Conservation (phyloP, 495 filamentous ascomycete genomes). For the Lasiosphaeriaceae sp. region DNA sequence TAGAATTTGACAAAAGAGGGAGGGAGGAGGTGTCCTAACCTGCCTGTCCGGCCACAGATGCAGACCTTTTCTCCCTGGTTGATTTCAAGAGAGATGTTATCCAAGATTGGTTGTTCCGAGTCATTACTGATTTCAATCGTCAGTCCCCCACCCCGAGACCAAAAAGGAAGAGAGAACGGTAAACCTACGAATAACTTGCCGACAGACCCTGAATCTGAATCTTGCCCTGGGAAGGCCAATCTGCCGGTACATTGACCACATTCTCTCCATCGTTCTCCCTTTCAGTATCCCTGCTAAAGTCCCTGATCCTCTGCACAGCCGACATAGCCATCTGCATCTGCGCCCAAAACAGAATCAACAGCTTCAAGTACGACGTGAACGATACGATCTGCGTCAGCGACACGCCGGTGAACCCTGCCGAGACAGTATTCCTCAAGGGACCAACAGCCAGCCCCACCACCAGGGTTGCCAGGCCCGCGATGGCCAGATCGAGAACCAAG, state of each 20-base stretch:
- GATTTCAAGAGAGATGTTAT: slow-evolving; percentile 1
- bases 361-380: slow-evolving; percentile 10
- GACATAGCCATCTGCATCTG: slow-evolving; percentile 46
- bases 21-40: neutral
- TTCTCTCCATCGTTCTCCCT: neutral
- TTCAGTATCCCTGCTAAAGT: slow-evolving; percentile 27
- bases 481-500: slow-evolving; percentile 42
- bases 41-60: slow-evolving; percentile 9
- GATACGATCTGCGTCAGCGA: slow-evolving; percentile 9
- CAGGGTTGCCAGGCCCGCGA: slow-evolving; percentile 33
- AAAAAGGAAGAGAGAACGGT: neutral
- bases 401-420: slow-evolving; percentile 7
- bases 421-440: neutral
- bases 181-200: slow-evolving; percentile 5
- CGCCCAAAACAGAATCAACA: slow-evolving; percentile 30
- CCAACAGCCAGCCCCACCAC: slow-evolving; percentile 36
- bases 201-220: slow-evolving; percentile 2
- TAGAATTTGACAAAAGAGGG: neutral
- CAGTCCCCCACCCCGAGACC: too few species aligned
- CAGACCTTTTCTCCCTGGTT: slow-evolving; percentile 3
- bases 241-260: neutral
- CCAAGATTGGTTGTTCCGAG: neutral
- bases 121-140: too few species aligned
- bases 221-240: slow-evolving; percentile 1
- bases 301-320: slow-evolving; percentile 39